Base-by-base conservation (phyloP, 2,329 filamentous ascomycete species). In the Phialophora macrospora region DNA sequence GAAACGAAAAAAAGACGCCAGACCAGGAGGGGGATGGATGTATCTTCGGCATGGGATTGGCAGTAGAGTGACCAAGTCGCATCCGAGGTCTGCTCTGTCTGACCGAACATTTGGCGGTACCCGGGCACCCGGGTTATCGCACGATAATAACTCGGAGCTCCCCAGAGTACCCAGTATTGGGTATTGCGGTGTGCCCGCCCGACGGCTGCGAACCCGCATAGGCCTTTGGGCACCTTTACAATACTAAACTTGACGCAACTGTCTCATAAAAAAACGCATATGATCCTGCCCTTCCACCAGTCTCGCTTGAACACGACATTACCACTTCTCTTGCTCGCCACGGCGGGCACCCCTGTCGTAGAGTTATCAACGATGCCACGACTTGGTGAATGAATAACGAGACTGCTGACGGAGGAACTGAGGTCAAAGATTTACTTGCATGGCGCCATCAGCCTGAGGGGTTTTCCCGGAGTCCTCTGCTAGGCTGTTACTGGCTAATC, bases 101-200 rank as follows among this genome's bases (percentile, higher is more conserved):
- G 58, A 60, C 58, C 26, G 12, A 38, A 41, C n/a, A 24, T 26
- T 48, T 52, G n/a, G 12, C 22, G 7, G 32, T 20, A 51, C 38
- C 20, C 46, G 38, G 38, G 17, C n/a, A 3, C n/a, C n/a, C n/a
- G n/a, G n/a, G n/a, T n/a, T n/a, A n/a, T 44, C 58, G 12, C 58
- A 52, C 58, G 58, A 60, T 52, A 60, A 60, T 41, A 60, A 38
- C 11, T 52, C 58, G 58, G 58, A 41, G 34, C 12, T 24, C 20
- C 17, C 14, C 28, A 20, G 41, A 22, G 46, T 14, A n/a, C 24
- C 20, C n/a, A 30, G 7, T 58, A n/a, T 41, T 41, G 14, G 30
- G 30, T 30, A 46, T 22, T n/a, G 41, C 38, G 38, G 17, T 24
- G 41, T 28, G 34, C 20, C 20, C 14, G n/a, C 24, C 17, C 30